These are phyloP conservation scores for Quercus alba DNA, from an alignment of 306 rosid genomes.

Conservation along the genomic window DNA sequence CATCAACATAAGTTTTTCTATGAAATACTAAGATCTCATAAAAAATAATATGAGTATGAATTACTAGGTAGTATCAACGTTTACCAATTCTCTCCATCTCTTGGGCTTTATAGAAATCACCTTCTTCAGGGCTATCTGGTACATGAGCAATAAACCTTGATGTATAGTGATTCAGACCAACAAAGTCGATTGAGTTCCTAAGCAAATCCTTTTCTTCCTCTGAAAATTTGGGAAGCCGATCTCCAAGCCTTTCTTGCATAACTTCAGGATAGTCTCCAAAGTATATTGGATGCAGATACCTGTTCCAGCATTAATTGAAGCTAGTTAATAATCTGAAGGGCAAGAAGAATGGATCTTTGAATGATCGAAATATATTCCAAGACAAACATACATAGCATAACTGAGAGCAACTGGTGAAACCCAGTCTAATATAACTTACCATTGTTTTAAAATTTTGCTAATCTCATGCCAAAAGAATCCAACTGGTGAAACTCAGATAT, in stretches of 20 bases:
- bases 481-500: neutral
- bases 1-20: conserved; percentile 7
- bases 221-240: conserved; percentile 78
- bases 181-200: conserved; percentile 59
- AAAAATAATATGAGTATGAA: neutral
- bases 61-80: neutral
- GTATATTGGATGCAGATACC: conserved; percentile 78
- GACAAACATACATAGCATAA: neutral
- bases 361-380: neutral
- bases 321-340: neutral
- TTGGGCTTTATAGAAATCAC: conserved; percentile 51
- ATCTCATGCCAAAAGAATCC: neutral
- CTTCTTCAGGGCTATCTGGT: conserved; percentile 28
- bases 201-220: conserved; percentile 70
- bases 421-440: neutral
- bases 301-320: conserved; percentile 13
- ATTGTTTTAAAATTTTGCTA: neutral
- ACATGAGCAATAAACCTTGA: conserved; percentile 78
- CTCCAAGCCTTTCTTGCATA: conserved; percentile 77
- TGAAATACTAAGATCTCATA: neutral
- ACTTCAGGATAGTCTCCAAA: conserved; percentile 78
- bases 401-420: neutral
- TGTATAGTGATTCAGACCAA: conserved; percentile 88
- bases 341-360: neutral
- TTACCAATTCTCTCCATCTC: conserved; percentile 66